These are phyloP conservation scores for Spathaspora sp. DNA, from an alignment of 1,139 yeast genomes.

Conservation along the genomic window DNA sequence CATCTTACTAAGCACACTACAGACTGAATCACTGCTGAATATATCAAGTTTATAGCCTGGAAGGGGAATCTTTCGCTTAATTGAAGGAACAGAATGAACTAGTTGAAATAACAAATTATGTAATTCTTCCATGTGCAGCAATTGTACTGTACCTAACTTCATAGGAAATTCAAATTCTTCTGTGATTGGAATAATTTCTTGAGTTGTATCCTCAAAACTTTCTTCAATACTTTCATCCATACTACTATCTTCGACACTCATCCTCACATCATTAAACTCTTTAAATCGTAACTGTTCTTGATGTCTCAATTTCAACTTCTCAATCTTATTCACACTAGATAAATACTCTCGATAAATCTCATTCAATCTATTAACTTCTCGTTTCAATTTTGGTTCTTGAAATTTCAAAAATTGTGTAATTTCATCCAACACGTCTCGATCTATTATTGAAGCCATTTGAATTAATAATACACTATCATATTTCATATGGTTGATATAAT, in stretches of 20 bases:
- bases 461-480: conserved; percentile 26
- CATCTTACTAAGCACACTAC: conserved; percentile 27
- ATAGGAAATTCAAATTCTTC: conserved; percentile 30
- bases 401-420: conserved; percentile 36
- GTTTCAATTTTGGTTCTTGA: conserved; percentile 36
- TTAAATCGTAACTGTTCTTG: conserved; percentile 31
- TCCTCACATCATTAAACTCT: conserved; percentile 24
- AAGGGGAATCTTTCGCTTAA: conserved; percentile 35
- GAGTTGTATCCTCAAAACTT: conserved; percentile 12
- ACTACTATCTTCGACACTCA: conserved; percentile 5
- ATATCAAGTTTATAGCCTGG: conserved; percentile 44
- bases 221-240: not conserved
- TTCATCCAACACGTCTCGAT: conserved; percentile 35
- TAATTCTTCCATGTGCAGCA: conserved; percentile 22
- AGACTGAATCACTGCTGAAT: conserved; percentile 41
- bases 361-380: conserved; percentile 24
- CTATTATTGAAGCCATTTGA: conserved; percentile 36
- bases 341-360: conserved; percentile 30
- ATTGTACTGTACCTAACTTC: conserved; percentile 26
- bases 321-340: conserved; percentile 25
- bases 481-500: conserved; percentile 17
- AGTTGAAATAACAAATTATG: conserved; percentile 24
- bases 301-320: conserved; percentile 30
- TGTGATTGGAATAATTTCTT: not conserved
- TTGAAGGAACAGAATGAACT: conserved; percentile 26